A percentile compares a stretch with the other conserved stretches of the same genome.
Conservation (phyloP, 2,329 filamentous ascomycete genomes). For the Colletotrichum lini region DNA sequence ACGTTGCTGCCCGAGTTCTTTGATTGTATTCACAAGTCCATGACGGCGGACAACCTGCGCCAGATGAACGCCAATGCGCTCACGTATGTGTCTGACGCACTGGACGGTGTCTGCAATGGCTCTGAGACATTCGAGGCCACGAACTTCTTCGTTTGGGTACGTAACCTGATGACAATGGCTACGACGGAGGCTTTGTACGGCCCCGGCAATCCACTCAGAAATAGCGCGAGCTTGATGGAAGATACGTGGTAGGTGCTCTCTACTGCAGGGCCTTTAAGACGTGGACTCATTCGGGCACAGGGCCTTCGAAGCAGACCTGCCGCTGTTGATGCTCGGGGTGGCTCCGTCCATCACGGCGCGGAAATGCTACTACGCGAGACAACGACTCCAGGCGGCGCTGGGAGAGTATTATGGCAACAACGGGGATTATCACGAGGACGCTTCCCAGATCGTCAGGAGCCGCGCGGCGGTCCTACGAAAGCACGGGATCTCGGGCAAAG, state of each 20-base stretch:
- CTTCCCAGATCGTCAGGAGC: slow-evolving; percentile 47
- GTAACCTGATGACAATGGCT: slow-evolving; percentile 55
- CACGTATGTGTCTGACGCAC: slow-evolving; percentile 21
- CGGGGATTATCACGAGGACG: slow-evolving; percentile 47
- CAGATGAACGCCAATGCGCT: slow-evolving; percentile 35
- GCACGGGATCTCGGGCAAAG: slow-evolving; percentile 47
- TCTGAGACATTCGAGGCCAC: slow-evolving; percentile 8
- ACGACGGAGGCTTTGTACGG: slow-evolving; percentile 59
- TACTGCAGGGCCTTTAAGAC: too few relatives aligned
- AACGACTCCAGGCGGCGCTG: slow-evolving; percentile 47
- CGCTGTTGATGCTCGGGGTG: slow-evolving; percentile 46
- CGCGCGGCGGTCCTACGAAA: slow-evolving; percentile 49
- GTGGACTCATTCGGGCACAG: not conserved
- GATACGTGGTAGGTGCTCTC: slow-evolving; percentile 49
- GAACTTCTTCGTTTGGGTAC: slow-evolving; percentile 57
- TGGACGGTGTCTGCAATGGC: slow-evolving; percentile 46
- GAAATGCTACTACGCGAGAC: slow-evolving; percentile 49
- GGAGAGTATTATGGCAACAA: slow-evolving; percentile 50
- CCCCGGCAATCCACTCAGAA: slow-evolving; percentile 57
- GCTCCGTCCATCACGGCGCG: slow-evolving; percentile 50
- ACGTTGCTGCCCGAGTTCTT: slow-evolving; percentile 26
- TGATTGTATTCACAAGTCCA: slow-evolving; percentile 25
- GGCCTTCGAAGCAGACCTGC: slow-evolving; percentile 22
- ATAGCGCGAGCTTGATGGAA: slow-evolving; percentile 50
- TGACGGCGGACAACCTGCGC: slow-evolving; percentile 19